phyloP scores from a whole-genome alignment of 2,329 filamentous ascomycete species.

The Exophiala xenobiotica region DNA sequence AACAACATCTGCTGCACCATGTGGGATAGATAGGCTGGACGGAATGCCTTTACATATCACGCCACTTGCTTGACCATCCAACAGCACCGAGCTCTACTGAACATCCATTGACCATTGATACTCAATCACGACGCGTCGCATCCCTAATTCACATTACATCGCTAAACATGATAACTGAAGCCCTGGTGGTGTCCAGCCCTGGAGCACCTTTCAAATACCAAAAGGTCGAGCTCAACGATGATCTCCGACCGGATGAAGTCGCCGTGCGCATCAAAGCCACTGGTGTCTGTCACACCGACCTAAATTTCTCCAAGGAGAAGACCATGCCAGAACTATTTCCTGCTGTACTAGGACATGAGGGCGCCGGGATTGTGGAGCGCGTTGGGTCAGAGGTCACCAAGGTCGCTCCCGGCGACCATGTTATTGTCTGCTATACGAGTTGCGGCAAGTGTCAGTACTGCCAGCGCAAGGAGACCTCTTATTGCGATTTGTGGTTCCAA shows the following conservation, averaged over 20 bases:
- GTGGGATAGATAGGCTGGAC: too few species aligned
- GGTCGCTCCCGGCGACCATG: constrained; percentile 89
- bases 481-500: constrained; percentile 31
- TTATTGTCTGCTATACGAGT: constrained; percentile 55
- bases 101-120: too few species aligned
- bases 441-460: constrained; percentile 31
- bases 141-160: neutral
- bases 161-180: constrained; percentile 38
- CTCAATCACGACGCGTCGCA: too few species aligned
- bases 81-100: too few species aligned
- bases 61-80: neutral
- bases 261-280: constrained; percentile 86
- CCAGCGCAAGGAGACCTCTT: constrained; percentile 24
- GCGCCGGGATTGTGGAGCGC: constrained; percentile 53
- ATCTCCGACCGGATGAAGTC: constrained; percentile 82
- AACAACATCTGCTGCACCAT: too few species aligned
- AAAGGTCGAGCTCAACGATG: constrained; percentile 64
- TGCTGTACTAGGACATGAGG: constrained; percentile 57
- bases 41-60: neutral
- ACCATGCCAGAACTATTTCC: constrained; percentile 58
- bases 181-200: constrained; percentile 79
- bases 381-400: constrained; percentile 52
- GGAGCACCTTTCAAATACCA: constrained; percentile 60
- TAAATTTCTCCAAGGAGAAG: constrained; percentile 45
- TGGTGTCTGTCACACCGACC: constrained; percentile 86